phyloP scores from a whole-genome alignment of 208 protist genomes.

The Naegleria lovaniensis region DNA sequence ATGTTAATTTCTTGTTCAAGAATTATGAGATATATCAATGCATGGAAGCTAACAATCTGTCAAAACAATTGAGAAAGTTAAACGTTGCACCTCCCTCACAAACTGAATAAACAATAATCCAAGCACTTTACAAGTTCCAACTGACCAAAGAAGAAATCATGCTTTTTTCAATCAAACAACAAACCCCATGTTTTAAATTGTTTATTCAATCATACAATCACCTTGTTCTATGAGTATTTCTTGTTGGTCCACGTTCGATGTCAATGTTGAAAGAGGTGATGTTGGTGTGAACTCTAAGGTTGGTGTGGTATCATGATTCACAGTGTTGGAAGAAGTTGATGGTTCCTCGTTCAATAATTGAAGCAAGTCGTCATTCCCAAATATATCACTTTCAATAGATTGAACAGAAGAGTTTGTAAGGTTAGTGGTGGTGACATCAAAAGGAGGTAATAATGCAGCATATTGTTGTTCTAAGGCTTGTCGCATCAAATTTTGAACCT shows the following conservation, averaged over 20 bases:
- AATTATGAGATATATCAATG: no score
- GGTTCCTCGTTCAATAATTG: not conserved
- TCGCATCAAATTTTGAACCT: not conserved
- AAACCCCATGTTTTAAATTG: no score
- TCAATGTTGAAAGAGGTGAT: not conserved
- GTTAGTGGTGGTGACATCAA: not conserved
- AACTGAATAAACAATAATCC: no score
- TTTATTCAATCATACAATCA: not conserved
- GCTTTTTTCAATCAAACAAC: no score
- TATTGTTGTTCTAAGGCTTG: not conserved
- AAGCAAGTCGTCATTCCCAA: not conserved
- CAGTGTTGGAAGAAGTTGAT: not conserved
- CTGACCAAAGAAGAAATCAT: no score
- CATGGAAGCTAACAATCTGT: no score
- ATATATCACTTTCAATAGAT: not conserved
- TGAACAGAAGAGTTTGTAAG: not conserved
- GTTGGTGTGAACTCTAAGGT: not conserved
- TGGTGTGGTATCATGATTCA: not conserved
- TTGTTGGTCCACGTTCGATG: not conserved
- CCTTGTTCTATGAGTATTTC: not conserved
- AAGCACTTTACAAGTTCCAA: no score
- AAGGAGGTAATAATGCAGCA: not conserved
- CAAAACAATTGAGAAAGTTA: no score
- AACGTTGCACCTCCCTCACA: no score
- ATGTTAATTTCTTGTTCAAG: no score